These are phyloP conservation scores for Monilinia aucupariae DNA, from an alignment of 2,329 filamentous ascomycete genomes.

Conservation along the genomic window DNA sequence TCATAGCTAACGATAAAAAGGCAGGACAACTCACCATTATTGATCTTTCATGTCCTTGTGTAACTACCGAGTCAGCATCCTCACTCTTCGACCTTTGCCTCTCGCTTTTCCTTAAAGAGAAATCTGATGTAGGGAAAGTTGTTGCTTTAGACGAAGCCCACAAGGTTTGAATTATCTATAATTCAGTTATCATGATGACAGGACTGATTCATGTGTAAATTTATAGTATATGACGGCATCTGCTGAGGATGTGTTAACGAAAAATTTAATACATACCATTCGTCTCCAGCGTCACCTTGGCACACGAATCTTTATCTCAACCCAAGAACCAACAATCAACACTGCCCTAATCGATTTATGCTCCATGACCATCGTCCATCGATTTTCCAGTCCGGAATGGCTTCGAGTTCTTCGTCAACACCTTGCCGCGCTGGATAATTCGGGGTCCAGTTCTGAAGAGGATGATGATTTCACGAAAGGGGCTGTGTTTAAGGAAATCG, in stretches of 20 bases:
- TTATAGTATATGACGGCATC: slow-evolving; percentile 50
- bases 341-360: slow-evolving; percentile 65
- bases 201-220: not conserved
- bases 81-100: slow-evolving; percentile 68
- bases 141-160: slow-evolving; percentile 74
- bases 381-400: slow-evolving; percentile 65
- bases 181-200: not conserved
- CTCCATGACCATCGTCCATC: slow-evolving; percentile 65
- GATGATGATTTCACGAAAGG: slow-evolving; percentile 24
- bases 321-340: slow-evolving; percentile 70
- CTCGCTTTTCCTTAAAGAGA: slow-evolving; percentile 56
- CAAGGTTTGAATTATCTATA: slow-evolving; percentile 44
- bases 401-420: slow-evolving; percentile 36
- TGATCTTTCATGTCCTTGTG: slow-evolving; percentile 67
- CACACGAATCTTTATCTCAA: slow-evolving; percentile 63
- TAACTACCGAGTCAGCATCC: slow-evolving; percentile 62
- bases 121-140: slow-evolving; percentile 47
- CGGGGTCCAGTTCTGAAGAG: slow-evolving; percentile 19
- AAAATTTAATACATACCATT: slow-evolving; percentile 57
- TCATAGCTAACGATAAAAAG: slow-evolving; percentile 16
- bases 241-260: slow-evolving; percentile 57
- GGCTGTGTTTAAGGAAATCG: slow-evolving; percentile 37
- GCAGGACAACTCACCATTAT: slow-evolving; percentile 57
- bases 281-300: slow-evolving; percentile 66
- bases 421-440: slow-evolving; percentile 42